phyloP scores from a whole-genome alignment of 306 rosid species.

The Cyclanthera cordifolia region DNA sequence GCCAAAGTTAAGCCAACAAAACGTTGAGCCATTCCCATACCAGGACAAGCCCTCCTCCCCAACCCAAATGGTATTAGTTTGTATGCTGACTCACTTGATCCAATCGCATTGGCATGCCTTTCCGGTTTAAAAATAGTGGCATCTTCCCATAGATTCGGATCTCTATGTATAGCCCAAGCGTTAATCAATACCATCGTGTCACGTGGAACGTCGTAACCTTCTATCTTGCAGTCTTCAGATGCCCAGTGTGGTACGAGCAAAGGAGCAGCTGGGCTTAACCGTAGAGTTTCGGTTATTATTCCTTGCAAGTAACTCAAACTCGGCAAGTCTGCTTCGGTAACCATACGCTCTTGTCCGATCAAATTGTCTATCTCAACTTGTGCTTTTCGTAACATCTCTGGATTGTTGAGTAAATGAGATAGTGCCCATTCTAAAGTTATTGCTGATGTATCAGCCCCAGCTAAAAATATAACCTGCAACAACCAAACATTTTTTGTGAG shows the following conservation, averaged over 20 bases:
- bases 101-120: not conserved
- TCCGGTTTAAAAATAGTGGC: not conserved
- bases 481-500: too few species aligned
- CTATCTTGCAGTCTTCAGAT: not conserved
- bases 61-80: constrained; percentile 1
- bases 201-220: not conserved
- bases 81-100: not conserved
- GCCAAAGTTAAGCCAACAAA: not conserved
- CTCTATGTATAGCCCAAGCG: not conserved
- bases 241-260: not conserved
- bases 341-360: not conserved
- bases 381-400: not conserved
- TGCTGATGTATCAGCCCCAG: not conserved
- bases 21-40: constrained; percentile 4
- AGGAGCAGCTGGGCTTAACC: not conserved
- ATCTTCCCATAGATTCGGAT: not conserved
- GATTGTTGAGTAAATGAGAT: not conserved
- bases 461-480: not conserved
- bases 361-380: not conserved
- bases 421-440: not conserved
- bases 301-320: not conserved
- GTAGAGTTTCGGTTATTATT: not conserved
- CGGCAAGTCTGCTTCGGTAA: not conserved
- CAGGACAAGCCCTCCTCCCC: constrained; percentile 8
- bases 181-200: not conserved